Evolutionary conservation across 495 filamentous ascomycete genomes (phyloP), one percentile per base, ranked within the genome.

Genomic region (Aspergillus steynii): DNA sequence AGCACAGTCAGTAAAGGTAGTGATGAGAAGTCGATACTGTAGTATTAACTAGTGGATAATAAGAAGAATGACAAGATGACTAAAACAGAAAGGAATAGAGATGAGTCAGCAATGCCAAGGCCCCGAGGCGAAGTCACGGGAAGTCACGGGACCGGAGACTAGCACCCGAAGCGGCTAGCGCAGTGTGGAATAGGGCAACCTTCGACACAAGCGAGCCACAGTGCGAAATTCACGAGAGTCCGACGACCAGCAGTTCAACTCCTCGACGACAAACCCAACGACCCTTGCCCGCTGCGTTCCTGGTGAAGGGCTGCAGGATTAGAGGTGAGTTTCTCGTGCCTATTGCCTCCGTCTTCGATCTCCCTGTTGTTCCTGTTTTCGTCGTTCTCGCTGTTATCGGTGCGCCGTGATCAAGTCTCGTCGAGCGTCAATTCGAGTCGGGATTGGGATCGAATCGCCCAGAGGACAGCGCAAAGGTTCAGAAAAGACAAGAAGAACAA

Each of bases 301-400:
- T 75, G 78, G 78, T 79, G 77, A 79, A 80, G 76, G 76, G 76
- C 75, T 75, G 70, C 74, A 76, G 68, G 71, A 68, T 70, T 74
- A 77, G 76, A 78, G 78, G 78, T 80, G 72, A 78, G 78, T 77
- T 71, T 60, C 57, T 53, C 45, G 52, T 54, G 42, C n/a, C 55
- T 45, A 49, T 53, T 53, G 61, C 57, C 58, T 59, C 46, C 50
- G 61, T 65, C 55, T 61, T 59, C 58, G 48, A 50, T 61, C 60
- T 61, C 59, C 57, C 56, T 65, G 29, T 52, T 37, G 29, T 68
- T 70, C 63, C 62, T 34, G 71, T 69, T 63, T 67, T 65, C 59
- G 65, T 65, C 64, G 60, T 71, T 61, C 59, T 48, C 53, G 51
- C 46, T 29, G 27, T 29, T 52, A 53, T 50, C 57, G 57, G 31